A percentile compares a stretch with the other conserved stretches of the same genome.
Conservation (phyloP, 2,329 filamentous ascomycete genomes). For the Talaromyces islandicus region DNA sequence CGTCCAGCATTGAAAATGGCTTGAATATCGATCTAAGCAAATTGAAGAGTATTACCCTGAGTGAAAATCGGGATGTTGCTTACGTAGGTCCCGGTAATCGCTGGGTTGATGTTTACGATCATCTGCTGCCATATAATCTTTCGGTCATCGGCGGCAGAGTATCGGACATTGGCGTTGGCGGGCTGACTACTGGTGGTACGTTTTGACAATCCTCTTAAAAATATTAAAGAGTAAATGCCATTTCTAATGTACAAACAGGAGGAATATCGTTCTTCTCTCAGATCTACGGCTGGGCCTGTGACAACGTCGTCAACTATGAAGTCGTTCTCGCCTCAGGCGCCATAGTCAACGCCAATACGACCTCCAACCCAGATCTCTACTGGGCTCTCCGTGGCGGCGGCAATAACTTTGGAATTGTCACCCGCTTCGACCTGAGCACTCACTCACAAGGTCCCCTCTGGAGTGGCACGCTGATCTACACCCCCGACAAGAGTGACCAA, state of each 20-base stretch:
- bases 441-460: constrained; percentile 33
- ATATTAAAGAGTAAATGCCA: neutral
- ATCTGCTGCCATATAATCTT: constrained; percentile 24
- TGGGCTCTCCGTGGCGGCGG: constrained; percentile 38
- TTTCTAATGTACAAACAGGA: constrained; percentile 11
- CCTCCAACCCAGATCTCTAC: constrained; percentile 30
- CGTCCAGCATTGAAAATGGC: constrained; percentile 17
- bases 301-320: constrained; percentile 30
- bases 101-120: constrained; percentile 29
- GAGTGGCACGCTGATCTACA: constrained; percentile 30
- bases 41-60: constrained; percentile 24
- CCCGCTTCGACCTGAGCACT: constrained; percentile 35
- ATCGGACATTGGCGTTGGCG: constrained; percentile 20
- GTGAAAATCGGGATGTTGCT: constrained; percentile 20
- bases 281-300: constrained; percentile 29
- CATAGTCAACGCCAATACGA: constrained; percentile 27
- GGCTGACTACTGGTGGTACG: constrained; percentile 20
- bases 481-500: constrained; percentile 19
- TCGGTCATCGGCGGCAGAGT: constrained; percentile 30
- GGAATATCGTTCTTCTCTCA: constrained; percentile 29
- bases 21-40: constrained; percentile 28
- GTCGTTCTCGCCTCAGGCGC: constrained; percentile 23
- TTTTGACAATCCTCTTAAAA: neutral
- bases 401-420: constrained; percentile 34
- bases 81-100: constrained; percentile 27